phyloP scores from a whole-genome alignment of 805 yeast genomes.

The Wickerhamiella sorbophila region DNA sequence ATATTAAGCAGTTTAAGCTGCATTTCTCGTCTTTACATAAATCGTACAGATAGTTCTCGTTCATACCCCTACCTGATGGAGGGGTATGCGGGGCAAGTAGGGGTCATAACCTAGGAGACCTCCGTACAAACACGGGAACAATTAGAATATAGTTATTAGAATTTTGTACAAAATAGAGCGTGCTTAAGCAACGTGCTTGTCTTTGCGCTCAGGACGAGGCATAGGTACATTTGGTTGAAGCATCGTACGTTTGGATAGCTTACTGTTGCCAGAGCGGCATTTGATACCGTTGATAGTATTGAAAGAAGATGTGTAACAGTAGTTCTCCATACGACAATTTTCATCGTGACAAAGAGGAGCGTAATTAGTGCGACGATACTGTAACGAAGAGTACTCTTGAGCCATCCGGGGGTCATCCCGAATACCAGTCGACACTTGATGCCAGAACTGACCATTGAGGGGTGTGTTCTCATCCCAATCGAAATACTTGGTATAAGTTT shows the following conservation, averaged over 20 bases:
- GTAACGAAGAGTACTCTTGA: constrained; percentile 35
- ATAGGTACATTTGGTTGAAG: not conserved
- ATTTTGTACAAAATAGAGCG: not conserved
- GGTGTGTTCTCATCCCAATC: constrained; percentile 49
- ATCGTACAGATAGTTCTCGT: too few species aligned
- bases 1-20: not conserved
- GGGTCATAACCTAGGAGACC: too few species aligned
- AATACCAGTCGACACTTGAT: constrained; percentile 35
- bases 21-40: not conserved
- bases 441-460: constrained; percentile 58
- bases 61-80: too few species aligned
- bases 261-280: constrained; percentile 10
- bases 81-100: too few species aligned
- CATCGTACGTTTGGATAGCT: not conserved
- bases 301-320: constrained; percentile 29
- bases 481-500: constrained; percentile 31
- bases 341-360: constrained; percentile 34
- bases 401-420: constrained; percentile 31
- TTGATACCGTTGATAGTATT: constrained; percentile 19
- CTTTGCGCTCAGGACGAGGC: not conserved
- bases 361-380: constrained; percentile 42
- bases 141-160: too few species aligned
- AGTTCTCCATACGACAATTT: constrained; percentile 27
- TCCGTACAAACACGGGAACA: too few species aligned
- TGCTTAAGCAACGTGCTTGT: not conserved